Conservation (phyloP, 2,329 filamentous ascomycete species). For the Aureobasidium namibiae region DNA sequence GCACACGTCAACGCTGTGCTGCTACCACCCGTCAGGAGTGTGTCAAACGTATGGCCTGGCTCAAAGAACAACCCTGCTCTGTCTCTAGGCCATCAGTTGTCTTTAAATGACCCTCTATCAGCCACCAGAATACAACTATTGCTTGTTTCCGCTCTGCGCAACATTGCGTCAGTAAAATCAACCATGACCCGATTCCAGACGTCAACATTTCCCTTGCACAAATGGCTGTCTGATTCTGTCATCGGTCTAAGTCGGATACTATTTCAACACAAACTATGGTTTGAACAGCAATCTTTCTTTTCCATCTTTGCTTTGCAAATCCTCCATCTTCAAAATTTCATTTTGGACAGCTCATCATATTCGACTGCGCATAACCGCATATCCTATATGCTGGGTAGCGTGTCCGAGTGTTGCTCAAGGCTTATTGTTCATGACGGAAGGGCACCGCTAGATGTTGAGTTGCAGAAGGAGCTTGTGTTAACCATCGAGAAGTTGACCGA, state of each 20-base stretch:
- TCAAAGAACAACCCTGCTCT: conserved; percentile 33
- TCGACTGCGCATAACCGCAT: background rate
- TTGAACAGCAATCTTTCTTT: background rate
- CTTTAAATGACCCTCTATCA: background rate
- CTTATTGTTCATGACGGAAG: background rate
- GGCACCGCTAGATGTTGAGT: background rate
- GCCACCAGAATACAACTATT: conserved; percentile 1
- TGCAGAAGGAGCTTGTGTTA: background rate
- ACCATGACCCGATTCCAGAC: background rate
- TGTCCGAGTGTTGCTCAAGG: conserved; percentile 5
- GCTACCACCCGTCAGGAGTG: conserved; percentile 33
- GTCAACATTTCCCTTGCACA: background rate
- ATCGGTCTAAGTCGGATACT: background rate
- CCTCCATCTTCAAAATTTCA: background rate
- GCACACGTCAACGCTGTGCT: conserved; percentile 14
- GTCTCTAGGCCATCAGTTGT: conserved; percentile 32
- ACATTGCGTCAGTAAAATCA: background rate
- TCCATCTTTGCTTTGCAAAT: background rate
- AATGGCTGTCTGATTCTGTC: background rate
- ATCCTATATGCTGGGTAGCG: background rate
- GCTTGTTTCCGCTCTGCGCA: background rate
- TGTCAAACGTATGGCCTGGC: conserved; percentile 30
- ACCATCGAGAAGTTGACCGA: background rate
- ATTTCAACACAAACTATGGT: conserved; percentile 1
- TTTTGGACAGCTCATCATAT: background rate